A percentile compares a stretch with the other conserved stretches of the same genome.
Evolutionary conservation across 2,329 filamentous ascomycete genomes (phyloP).

Genomic region (Pochonia chlamydosporia): DNA sequence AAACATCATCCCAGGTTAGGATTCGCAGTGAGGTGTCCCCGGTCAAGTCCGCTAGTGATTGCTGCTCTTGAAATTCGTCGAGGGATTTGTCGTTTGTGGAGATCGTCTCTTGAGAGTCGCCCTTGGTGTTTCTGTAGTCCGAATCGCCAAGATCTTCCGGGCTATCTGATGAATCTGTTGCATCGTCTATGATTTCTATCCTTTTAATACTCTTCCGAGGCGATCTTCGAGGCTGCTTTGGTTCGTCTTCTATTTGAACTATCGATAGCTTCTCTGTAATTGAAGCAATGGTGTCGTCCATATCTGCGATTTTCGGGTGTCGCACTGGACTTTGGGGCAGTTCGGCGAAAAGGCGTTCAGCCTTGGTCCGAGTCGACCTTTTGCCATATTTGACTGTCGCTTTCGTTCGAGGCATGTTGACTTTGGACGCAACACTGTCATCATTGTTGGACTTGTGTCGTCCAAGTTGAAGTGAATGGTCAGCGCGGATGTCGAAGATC

Average conservation of each 20-base stretch:
- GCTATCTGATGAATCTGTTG: neutral
- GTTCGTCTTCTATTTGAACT: slow-evolving; percentile 20
- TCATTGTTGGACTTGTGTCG: neutral
- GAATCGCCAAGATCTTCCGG: neutral
- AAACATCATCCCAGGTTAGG: slow-evolving; percentile 53
- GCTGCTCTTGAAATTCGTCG: slow-evolving; percentile 10
- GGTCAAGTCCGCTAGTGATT: neutral
- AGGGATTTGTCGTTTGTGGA: neutral
- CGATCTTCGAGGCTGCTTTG: slow-evolving; percentile 8
- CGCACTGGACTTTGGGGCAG: slow-evolving; percentile 45
- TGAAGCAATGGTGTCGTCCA: slow-evolving; percentile 22
- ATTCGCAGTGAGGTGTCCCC: slow-evolving; percentile 29
- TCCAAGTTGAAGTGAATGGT: neutral
- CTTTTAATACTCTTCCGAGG: slow-evolving; percentile 11
- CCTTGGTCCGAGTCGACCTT: slow-evolving; percentile 38
- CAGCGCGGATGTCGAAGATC: too few species aligned
- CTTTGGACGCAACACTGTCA: slow-evolving; percentile 1
- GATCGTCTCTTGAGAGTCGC: neutral
- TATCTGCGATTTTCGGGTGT: slow-evolving; percentile 11
- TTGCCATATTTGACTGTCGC: slow-evolving; percentile 47
- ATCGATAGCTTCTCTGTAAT: slow-evolving; percentile 29
- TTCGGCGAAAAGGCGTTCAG: slow-evolving; percentile 44
- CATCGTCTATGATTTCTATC: slow-evolving; percentile 6
- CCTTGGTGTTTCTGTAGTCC: neutral
- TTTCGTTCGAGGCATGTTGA: slow-evolving; percentile 39